A percentile compares a stretch with the other conserved stretches of the same genome.
These are phyloP conservation scores for Plasmodium vivax DNA, from an alignment of 169 alveolate species.

Conservation along the genomic window DNA sequence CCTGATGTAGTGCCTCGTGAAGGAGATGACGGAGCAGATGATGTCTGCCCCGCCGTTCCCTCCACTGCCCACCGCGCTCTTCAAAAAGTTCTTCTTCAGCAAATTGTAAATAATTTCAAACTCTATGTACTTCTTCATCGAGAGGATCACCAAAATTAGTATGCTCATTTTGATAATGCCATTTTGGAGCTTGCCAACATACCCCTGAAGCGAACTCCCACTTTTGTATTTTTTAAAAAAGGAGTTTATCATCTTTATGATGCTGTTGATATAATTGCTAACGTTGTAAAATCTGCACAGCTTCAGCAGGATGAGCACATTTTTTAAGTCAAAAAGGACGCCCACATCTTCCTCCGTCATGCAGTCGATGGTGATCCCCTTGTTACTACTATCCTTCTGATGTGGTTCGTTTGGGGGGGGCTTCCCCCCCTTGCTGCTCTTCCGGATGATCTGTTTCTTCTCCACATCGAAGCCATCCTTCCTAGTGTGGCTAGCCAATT, in stretches of 20 bases:
- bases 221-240: slow-evolving; percentile 62
- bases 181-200: slow-evolving; percentile 20
- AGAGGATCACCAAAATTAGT: slow-evolving; percentile 43
- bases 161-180: slow-evolving; percentile 58
- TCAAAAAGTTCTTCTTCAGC: slow-evolving; percentile 68
- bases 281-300: slow-evolving; percentile 64
- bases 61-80: background rate
- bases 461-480: background rate
- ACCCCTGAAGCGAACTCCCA: background rate
- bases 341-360: slow-evolving; percentile 1
- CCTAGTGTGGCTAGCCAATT: background rate
- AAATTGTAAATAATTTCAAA: slow-evolving; percentile 73
- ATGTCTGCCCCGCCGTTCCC: slow-evolving; percentile 21
- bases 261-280: slow-evolving; percentile 35
- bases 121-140: slow-evolving; percentile 68
- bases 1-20: slow-evolving; percentile 53
- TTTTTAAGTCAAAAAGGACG: slow-evolving; percentile 54
- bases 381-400: background rate
- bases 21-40: slow-evolving; percentile 6
- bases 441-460: background rate
- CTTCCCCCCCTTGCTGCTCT: background rate
- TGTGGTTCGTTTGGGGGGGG: background rate
- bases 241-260: slow-evolving; percentile 36
- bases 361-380: background rate
- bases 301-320: slow-evolving; percentile 56